Percentiles rank a stretch among this genome's conserved stretches.
These are phyloP conservation scores for Ascosphaera acerosa DNA, from an alignment of 2,329 filamentous ascomycete genomes.

Conservation along the genomic window DNA sequence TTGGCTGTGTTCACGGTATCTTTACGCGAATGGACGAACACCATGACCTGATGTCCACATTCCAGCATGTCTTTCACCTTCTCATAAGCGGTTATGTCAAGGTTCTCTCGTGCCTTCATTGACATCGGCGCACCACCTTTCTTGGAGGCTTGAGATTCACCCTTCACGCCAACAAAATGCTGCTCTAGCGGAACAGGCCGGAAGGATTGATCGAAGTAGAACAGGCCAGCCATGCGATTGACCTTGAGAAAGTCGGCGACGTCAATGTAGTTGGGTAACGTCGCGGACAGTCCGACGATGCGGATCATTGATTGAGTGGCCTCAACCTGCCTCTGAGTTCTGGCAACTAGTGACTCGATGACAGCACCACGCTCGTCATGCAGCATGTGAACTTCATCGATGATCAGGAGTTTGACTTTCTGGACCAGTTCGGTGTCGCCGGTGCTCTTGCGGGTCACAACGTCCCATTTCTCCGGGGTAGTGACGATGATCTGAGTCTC, in stretches of 20 bases:
- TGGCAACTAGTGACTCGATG: constrained; percentile 79
- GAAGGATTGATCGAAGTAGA: constrained; percentile 94
- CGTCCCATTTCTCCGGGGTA: constrained; percentile 98
- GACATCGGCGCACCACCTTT: constrained; percentile 45
- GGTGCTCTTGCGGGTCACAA: constrained; percentile 88
- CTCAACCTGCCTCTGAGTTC: constrained; percentile 89
- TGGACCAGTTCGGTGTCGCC: constrained; percentile 95
- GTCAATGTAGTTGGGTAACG: constrained; percentile 85
- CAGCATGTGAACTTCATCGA: constrained; percentile 98
- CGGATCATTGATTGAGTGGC: constrained; percentile 94
- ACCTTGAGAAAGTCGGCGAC: constrained; percentile 94
- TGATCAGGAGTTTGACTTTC: constrained; percentile 85
- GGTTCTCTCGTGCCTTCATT: constrained; percentile 62
- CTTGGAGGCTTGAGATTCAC: constrained; percentile 3
- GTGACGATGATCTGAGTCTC: constrained; percentile 96
- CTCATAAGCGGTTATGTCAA: constrained; percentile 70
- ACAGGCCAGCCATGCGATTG: constrained; percentile 73
- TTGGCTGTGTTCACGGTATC: constrained; percentile 79
- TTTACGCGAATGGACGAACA: constrained; percentile 91
- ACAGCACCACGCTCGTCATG: constrained; percentile 94
- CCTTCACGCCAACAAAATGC: constrained; percentile 84
- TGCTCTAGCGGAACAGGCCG: constrained; percentile 88
- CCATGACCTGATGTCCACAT: constrained; percentile 90
- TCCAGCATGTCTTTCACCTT: constrained; percentile 89
- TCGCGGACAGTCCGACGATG: constrained; percentile 85